A percentile compares a stretch with the other conserved stretches of the same genome.
phyloP scores from a whole-genome alignment of 345 rosid genomes.

The Citrus medica region DNA sequence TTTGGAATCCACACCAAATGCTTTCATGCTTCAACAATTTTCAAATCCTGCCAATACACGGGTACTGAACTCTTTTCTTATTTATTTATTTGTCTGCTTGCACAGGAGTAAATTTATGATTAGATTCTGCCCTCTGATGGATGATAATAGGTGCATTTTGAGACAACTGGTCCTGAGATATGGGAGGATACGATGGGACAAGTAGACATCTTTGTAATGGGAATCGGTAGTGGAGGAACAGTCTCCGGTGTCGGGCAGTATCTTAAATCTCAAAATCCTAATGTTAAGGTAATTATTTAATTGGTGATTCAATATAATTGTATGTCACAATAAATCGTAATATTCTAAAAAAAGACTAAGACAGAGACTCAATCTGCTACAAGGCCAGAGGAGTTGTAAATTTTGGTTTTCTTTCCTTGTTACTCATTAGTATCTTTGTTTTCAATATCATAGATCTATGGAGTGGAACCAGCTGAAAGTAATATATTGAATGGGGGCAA shows the following conservation, averaged over 20 bases:
- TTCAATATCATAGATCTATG: conserved; percentile 60
- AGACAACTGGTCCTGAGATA: conserved; percentile 96
- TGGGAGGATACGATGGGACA: conserved; percentile 95
- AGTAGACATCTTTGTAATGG: conserved; percentile 95
- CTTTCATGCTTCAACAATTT: conserved; percentile 85
- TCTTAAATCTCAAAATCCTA: conserved; percentile 88
- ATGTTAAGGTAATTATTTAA: conserved; percentile 63
- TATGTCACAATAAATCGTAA: background rate
- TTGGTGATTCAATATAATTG: background rate
- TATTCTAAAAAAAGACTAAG: background rate
- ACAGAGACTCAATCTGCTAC: background rate
- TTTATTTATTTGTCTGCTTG: background rate
- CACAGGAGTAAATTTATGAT: background rate
- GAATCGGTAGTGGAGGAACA: conserved; percentile 98
- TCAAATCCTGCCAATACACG: conserved; percentile 82
- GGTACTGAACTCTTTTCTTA: conserved; percentile 30
- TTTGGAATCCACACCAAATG: conserved; percentile 71
- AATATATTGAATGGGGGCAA: conserved; percentile 91
- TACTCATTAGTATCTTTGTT: background rate
- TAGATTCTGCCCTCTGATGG: background rate
- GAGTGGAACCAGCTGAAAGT: conserved; percentile 97
- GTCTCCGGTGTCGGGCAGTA: conserved; percentile 94
- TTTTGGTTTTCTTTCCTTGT: background rate
- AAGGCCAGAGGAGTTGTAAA: background rate
- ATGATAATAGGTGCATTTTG: conserved; percentile 70